Evolutionary conservation across 208 protist species (phyloP).

Genomic region (Crithidia brevicula): DNA sequence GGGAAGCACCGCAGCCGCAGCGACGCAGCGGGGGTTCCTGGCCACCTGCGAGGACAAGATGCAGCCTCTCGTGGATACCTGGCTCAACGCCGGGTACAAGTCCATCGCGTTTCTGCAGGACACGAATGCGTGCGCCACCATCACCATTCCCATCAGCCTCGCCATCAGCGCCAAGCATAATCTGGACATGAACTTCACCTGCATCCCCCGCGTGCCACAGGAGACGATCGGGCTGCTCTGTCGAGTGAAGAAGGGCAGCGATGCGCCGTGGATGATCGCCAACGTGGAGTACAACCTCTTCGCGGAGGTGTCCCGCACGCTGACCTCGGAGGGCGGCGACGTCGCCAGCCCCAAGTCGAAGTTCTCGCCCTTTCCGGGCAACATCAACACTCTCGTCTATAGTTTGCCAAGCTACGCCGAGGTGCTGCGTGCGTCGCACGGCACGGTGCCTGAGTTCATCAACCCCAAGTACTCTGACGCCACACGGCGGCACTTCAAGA

Average conservation of each 20-base stretch:
- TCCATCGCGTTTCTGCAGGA: slow-evolving; percentile 95
- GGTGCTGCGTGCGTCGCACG: slow-evolving; percentile 58
- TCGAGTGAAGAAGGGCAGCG: slow-evolving; percentile 26
- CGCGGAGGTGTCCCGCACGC: slow-evolving; percentile 49
- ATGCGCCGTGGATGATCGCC: slow-evolving; percentile 42
- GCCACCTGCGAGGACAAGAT: slow-evolving; percentile 6
- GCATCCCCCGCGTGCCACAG: slow-evolving; percentile 82
- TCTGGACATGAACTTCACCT: slow-evolving; percentile 91
- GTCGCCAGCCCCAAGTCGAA: slow-evolving; percentile 29
- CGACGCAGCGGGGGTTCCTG: slow-evolving; percentile 2
- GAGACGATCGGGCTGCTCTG: slow-evolving; percentile 85
- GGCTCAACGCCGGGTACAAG: slow-evolving; percentile 55
- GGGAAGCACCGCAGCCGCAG: not conserved
- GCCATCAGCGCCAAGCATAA: slow-evolving; percentile 68
- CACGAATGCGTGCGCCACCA: slow-evolving; percentile 84
- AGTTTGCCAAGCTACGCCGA: slow-evolving; percentile 63
- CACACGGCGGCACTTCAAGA: slow-evolving; percentile 60
- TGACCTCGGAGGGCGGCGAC: slow-evolving; percentile 58
- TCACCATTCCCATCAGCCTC: slow-evolving; percentile 80
- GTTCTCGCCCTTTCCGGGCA: slow-evolving; percentile 91
- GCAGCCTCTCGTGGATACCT: slow-evolving; percentile 48
- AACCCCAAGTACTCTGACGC: slow-evolving; percentile 93
- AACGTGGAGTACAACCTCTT: slow-evolving; percentile 91
- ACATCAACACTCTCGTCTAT: slow-evolving; percentile 92
- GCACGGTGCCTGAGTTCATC: slow-evolving; percentile 93